Percentiles rank a stretch among this genome's conserved stretches.
These are phyloP conservation scores for Darksidea phi DNA, from an alignment of 495 filamentous ascomycete species.

Conservation along the genomic window DNA sequence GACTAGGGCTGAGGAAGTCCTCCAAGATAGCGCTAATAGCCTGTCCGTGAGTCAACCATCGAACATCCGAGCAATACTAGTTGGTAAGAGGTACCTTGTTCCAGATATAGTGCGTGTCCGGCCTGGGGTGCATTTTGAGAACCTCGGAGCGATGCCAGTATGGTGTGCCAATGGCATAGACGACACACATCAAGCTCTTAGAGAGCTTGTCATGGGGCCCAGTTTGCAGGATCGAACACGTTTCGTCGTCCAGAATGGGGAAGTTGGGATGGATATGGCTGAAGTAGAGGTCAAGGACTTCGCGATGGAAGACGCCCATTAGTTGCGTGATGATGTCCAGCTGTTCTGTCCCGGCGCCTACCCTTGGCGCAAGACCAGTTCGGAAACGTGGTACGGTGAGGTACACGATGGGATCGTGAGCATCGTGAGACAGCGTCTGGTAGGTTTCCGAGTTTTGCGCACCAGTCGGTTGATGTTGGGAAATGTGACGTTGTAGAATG, in stretches of 20 bases:
- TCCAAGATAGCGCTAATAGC: slow-evolving; percentile 20
- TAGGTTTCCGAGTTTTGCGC: slow-evolving; percentile 9
- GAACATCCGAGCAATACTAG: too few species aligned
- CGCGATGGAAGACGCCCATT: slow-evolving; percentile 52
- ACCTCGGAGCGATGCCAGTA: slow-evolving; percentile 23
- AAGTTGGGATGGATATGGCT: slow-evolving; percentile 54
- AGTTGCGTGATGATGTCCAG: slow-evolving; percentile 57
- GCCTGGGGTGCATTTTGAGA: slow-evolving; percentile 23
- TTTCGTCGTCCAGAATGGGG: slow-evolving; percentile 54
- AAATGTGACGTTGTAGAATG: slow-evolving; percentile 27
- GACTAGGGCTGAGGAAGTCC: slow-evolving; percentile 23
- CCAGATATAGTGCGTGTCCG: slow-evolving; percentile 28
- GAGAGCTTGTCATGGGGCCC: slow-evolving; percentile 50
- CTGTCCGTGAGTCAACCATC: too few species aligned
- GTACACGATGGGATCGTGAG: slow-evolving; percentile 21
- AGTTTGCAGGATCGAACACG: slow-evolving; percentile 46
- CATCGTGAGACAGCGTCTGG: slow-evolving; percentile 21
- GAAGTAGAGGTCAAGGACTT: slow-evolving; percentile 54
- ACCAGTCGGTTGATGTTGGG: slow-evolving; percentile 1
- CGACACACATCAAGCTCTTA: slow-evolving; percentile 53
- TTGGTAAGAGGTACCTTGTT: slow-evolving; percentile 8
- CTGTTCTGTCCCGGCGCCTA: slow-evolving; percentile 47
- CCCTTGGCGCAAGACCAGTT: slow-evolving; percentile 11
- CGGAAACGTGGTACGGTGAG: slow-evolving; percentile 22
- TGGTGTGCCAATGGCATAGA: slow-evolving; percentile 49